Base-by-base conservation (phyloP, 495 filamentous ascomycete species). In the Niebla homalea region DNA sequence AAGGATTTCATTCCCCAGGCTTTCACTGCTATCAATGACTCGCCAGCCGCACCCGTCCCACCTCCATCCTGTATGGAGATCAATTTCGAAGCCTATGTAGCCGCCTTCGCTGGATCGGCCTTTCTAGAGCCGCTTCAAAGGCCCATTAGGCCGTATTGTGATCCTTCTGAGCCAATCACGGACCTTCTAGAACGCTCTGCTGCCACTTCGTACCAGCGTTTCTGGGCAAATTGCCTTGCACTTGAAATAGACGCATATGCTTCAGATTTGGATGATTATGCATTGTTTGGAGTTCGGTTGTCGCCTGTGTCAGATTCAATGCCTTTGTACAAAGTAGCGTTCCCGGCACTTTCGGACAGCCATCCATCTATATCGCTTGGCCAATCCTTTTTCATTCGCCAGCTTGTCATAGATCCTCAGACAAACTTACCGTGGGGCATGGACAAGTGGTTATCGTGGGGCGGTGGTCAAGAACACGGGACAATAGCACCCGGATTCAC, bases 191-290 rank as follows among this genome's bases (percentile, higher is more conserved):
- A 32, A 7, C 29, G 10, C 5, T 10, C 29, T 32, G 5, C 29
- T 8, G 29, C 29, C 29, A 32, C 1, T 12, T 32, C 29, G 2
- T 32, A 32, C 14, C 29, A 32, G 29, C 10, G 7, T 8, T 32
- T 32, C 29, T 32, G 29, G 29, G 29, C 29, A 20, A 46, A 53
- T 35, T 52, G 44, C 36, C 29, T 57, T 22, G 21, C 49, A 5
- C 45, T 57, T 21, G 54, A 57, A 19, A 32, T 53, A 23, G 54
- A 57, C 14, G 54, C 54, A 11, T 50, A 53, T 14, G 36, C 40
- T 14, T 41, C 44, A 19, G 50, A 49, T 19, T 20, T 49, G 2
- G 29, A 41, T 16, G 48, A 50, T 6, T 50, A 57, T 26, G 54
- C 52, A 25, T 45, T 57, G 11, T 57, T 57, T 18, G 40, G 46